A percentile compares a stretch with the other conserved stretches of the same genome.
Conservation (phyloP, 2,329 filamentous ascomycete species). For the Nannizziopsis barbatae region DNA sequence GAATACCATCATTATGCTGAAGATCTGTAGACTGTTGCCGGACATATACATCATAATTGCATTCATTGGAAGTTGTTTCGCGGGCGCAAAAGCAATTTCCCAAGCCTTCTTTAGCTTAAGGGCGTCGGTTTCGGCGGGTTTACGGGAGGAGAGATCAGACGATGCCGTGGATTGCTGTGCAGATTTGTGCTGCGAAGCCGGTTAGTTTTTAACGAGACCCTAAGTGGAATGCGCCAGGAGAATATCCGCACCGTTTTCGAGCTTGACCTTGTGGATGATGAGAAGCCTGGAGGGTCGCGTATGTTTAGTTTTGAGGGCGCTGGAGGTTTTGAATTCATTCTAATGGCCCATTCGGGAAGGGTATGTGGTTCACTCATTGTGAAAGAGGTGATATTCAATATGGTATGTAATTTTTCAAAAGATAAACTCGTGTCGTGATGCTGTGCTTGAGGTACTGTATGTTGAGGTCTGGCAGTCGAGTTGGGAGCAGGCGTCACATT, state of each 20-base stretch:
- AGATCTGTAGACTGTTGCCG: conserved; percentile 94
- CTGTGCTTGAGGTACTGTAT: no score
- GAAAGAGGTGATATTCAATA: not conserved
- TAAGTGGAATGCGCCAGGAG: not conserved
- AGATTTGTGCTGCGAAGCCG: conserved; percentile 21
- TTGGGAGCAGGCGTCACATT: no score
- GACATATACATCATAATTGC: conserved; percentile 99
- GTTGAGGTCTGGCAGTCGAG: no score
- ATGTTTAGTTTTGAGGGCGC: conserved; percentile 58
- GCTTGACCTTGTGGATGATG: conserved; percentile 34
- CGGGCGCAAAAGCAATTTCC: conserved; percentile 87
- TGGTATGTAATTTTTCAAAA: not conserved
- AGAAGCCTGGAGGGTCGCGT: conserved; percentile 78
- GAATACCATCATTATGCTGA: conserved; percentile 99
- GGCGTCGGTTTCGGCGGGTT: conserved; percentile 74
- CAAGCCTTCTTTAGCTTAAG: conserved; percentile 98
- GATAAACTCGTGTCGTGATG: no score
- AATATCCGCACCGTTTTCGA: conserved; percentile 46
- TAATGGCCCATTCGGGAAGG: conserved; percentile 62
- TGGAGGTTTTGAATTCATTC: conserved; percentile 57
- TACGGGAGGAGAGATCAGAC: conserved; percentile 45
- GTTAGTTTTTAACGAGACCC: not conserved
- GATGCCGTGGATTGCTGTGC: conserved; percentile 36
- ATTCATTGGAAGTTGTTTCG: conserved; percentile 94
- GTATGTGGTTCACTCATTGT: conserved; percentile 20